A percentile compares a stretch with the other conserved stretches of the same genome.
Evolutionary conservation across 2,329 filamentous ascomycete species (phyloP).

Genomic region (Aspergillus costaricaensis): DNA sequence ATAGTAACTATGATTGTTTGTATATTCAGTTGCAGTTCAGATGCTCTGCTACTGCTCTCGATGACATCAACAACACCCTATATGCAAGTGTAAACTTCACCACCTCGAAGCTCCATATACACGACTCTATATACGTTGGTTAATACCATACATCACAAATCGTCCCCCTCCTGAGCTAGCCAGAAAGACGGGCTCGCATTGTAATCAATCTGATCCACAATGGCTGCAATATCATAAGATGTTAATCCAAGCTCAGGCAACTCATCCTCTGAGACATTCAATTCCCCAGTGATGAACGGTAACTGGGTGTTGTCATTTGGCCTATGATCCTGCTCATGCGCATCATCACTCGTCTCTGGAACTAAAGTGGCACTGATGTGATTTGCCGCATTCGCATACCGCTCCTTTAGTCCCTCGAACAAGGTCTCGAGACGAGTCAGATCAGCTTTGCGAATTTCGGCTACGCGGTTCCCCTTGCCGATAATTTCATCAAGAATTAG

Average conservation of each 20-base stretch:
- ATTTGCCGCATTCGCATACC: slow-evolving; percentile 23
- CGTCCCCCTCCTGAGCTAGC: background rate
- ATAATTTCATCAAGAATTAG: slow-evolving; percentile 41
- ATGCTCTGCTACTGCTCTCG: too few relatives aligned
- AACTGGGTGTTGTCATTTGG: background rate
- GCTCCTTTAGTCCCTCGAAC: slow-evolving; percentile 31
- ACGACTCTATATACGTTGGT: background rate
- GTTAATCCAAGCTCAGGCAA: slow-evolving; percentile 41
- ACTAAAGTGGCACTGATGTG: too few relatives aligned
- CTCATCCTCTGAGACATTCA: background rate
- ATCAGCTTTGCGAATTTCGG: slow-evolving; percentile 37
- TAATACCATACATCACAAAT: background rate
- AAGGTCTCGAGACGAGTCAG: slow-evolving; percentile 32
- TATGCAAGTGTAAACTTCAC: background rate
- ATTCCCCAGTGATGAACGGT: background rate
- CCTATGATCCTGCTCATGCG: background rate
- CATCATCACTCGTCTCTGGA: background rate
- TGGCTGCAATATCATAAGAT: slow-evolving; percentile 39
- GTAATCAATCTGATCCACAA: slow-evolving; percentile 39
- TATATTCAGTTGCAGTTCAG: too few relatives aligned
- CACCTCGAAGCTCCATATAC: background rate
- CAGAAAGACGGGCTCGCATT: slow-evolving; percentile 5
- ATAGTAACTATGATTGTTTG: too few relatives aligned
- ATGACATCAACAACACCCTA: background rate
- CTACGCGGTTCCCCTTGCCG: slow-evolving; percentile 37